Evolutionary conservation across 495 filamentous ascomycete species (phyloP).

Genomic region (Astrothelium macrocarpum): DNA sequence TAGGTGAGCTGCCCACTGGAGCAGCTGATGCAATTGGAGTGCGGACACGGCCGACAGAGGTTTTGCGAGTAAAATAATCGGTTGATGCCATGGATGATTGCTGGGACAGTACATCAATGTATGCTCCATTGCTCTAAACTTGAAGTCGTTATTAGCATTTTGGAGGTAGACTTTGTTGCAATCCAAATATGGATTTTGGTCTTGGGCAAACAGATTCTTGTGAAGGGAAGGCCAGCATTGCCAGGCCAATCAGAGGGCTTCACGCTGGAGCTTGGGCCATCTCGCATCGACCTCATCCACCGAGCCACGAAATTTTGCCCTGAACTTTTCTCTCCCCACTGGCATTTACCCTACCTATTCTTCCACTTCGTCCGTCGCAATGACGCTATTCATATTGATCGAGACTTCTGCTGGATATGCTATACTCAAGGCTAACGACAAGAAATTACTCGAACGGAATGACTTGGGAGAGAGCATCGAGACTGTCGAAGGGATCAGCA

Average conservation of each 20-base stretch:
- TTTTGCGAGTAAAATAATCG: conserved; percentile 16
- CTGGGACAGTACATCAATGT: not conserved
- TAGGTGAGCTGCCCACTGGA: conserved; percentile 10
- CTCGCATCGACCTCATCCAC: not conserved
- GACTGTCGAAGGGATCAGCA: conserved; percentile 75
- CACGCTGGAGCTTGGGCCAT: not conserved
- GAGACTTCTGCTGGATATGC: conserved; percentile 97
- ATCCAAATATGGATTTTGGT: no score
- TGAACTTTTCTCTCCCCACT: not conserved
- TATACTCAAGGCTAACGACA: conserved; percentile 94
- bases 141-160: not conserved
- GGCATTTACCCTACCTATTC: not conserved
- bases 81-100: not conserved
- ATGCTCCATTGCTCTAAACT: not conserved
- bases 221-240: not conserved
- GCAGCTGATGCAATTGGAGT: not conserved
- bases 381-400: conserved; percentile 45
- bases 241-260: not conserved
- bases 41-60: not conserved
- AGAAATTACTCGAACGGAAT: conserved; percentile 87
- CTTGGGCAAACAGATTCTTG: no score
- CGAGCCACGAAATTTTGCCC: not conserved
- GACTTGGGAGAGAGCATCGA: conserved; percentile 61
- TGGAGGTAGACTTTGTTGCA: no score
- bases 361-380: conserved; percentile 8